phyloP scores from a whole-genome alignment of 2,329 filamentous ascomycete species.

The Alternaria rosae region DNA sequence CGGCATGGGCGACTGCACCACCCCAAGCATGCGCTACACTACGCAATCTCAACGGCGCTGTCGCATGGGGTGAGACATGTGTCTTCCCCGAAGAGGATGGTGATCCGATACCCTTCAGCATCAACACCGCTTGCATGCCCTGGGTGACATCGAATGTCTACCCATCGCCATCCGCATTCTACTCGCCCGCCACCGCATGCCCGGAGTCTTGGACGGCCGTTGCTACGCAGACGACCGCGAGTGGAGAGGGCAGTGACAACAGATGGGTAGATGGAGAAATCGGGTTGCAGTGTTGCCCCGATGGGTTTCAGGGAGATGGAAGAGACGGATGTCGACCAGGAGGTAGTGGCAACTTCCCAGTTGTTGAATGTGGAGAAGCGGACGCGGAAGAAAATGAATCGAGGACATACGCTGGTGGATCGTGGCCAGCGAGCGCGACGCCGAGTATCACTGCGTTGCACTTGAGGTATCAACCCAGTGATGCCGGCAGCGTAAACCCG shows the following conservation, averaged over 20 bases:
- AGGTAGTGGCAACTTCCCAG: slow-evolving; percentile 14
- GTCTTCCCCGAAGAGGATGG: slow-evolving; percentile 83
- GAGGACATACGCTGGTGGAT: slow-evolving; percentile 15
- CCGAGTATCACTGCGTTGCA: slow-evolving; percentile 23
- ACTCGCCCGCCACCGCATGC: slow-evolving; percentile 34
- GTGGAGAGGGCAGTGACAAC: slow-evolving; percentile 2
- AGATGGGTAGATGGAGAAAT: slow-evolving; percentile 30
- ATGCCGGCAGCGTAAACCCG: slow-evolving; percentile 9
- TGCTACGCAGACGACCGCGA: slow-evolving; percentile 24
- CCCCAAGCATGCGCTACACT: slow-evolving; percentile 28
- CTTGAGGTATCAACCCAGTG: slow-evolving; percentile 23
- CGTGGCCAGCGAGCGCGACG: slow-evolving; percentile 20
- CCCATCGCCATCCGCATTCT: slow-evolving; percentile 22
- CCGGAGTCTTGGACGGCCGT: slow-evolving; percentile 29
- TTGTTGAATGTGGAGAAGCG: slow-evolving; percentile 30
- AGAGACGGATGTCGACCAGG: slow-evolving; percentile 21
- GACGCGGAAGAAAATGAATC: slow-evolving; percentile 32
- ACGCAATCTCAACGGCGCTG: slow-evolving; percentile 16
- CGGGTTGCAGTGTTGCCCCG: slow-evolving; percentile 34
- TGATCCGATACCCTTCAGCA: slow-evolving; percentile 74
- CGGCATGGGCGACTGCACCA: slow-evolving; percentile 22
- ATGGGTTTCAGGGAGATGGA: slow-evolving; percentile 25
- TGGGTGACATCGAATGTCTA: slow-evolving; percentile 26
- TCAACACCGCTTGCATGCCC: slow-evolving; percentile 63
- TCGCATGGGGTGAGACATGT: slow-evolving; percentile 80